Conservation (phyloP, 2,329 filamentous ascomycete species). For the Claviceps capensis region DNA sequence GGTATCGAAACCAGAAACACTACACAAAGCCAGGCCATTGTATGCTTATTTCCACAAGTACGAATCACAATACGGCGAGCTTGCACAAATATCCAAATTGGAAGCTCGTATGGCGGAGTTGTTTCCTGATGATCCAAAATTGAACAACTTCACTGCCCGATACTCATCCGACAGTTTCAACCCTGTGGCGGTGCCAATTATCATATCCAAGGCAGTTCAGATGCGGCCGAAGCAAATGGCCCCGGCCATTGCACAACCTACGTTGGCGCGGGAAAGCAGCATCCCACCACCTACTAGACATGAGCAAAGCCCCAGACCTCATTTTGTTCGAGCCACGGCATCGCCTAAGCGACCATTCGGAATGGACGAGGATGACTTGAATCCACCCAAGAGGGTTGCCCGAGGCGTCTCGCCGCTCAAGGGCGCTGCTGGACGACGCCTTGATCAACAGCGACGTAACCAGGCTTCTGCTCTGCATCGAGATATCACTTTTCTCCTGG, state of each 20-base stretch:
- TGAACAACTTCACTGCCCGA: constrained; percentile 62
- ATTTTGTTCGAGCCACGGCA: constrained; percentile 32
- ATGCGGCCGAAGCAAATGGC: constrained; percentile 50
- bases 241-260: constrained; percentile 38
- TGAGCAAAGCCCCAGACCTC: constrained; percentile 32
- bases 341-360: constrained; percentile 51
- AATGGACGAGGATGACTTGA: constrained; percentile 56
- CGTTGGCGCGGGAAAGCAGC: constrained; percentile 32
- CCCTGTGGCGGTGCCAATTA: constrained; percentile 64
- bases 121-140: constrained; percentile 75
- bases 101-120: constrained; percentile 87
- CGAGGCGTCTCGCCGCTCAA: constrained; percentile 90
- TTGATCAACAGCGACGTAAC: constrained; percentile 62
- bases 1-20: constrained; percentile 59
- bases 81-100: constrained; percentile 78
- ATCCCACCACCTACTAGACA: constrained; percentile 14
- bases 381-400: constrained; percentile 71
- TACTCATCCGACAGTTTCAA: constrained; percentile 64
- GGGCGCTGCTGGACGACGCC: constrained; percentile 69
- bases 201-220: constrained; percentile 70
- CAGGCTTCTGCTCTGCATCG: constrained; percentile 58
- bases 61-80: constrained; percentile 85
- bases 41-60: constrained; percentile 92
- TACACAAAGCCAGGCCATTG: constrained; percentile 66
- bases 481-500: constrained; percentile 49